Evolutionary conservation across 2,329 filamentous ascomycete species (phyloP), one percentile per base, ranked within the genome.

Genomic region (Waltergamsia citrina): DNA sequence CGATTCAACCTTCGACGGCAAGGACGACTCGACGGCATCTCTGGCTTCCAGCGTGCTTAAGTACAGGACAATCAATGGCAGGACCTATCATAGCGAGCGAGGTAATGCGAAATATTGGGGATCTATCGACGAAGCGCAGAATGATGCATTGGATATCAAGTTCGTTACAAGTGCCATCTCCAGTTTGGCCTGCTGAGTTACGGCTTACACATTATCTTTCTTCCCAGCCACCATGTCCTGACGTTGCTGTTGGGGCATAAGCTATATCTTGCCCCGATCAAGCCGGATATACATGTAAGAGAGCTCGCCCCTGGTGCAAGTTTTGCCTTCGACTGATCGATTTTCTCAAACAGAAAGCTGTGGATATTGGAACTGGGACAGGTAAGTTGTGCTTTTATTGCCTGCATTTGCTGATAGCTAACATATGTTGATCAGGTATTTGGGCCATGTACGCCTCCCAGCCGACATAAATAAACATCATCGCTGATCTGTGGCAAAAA

Each of bases 61-160:
- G 3, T 54, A 52, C 38, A 43, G 51, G 12, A 48, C 43, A 6
- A 41, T 54, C 23, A 38, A 53, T 18, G 52, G 52, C 12, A 40
- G 52, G 6, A 51, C 48, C 4, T 54, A 46, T 32, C 52, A 54
- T 36, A 46, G 42, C 35, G 50, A 51, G 21, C 29, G 22, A 18
- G 16, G 17, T 22, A 18, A 33, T 7, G 22, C 30, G n/a, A 25
- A 36, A 14, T 40, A 30, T 25, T 46, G 40, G 39, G 43, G 41
- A 8, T 39, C 48, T 6, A 51, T 49, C 24, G 48, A 51, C 17
- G 44, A 46, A n/a, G 34, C 43, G 34, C 44, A 48, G 35, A 49
- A 40, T 29, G 43, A 50, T 33, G 23, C 33, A 10, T 22, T 39
- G 15, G 36, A 38, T 14, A 33, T 38, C 15, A 34, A n/a, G 36